Conservation (phyloP, 2,329 filamentous ascomycete genomes). For the Cryphonectria japonica region DNA sequence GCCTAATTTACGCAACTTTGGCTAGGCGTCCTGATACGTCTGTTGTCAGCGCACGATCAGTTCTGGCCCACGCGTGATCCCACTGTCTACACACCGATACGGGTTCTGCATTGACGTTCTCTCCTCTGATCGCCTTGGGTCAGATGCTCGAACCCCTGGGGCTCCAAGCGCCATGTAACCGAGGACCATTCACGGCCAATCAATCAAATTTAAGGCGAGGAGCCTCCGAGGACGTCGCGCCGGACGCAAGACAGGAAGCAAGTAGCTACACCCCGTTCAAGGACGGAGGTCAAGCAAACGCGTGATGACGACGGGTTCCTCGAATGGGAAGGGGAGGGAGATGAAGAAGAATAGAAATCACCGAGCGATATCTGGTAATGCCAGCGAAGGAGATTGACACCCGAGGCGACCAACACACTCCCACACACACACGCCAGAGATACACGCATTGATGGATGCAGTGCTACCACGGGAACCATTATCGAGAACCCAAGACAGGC, state of each 20-base stretch:
- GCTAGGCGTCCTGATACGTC: background rate
- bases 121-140: background rate
- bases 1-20: background rate
- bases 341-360: background rate
- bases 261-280: background rate
- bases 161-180: constrained; percentile 4
- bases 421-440: constrained; percentile 3
- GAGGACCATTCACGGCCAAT: background rate
- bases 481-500: constrained; percentile 7
- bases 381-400: background rate
- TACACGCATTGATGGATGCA: constrained; percentile 14
- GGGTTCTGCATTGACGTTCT: background rate
- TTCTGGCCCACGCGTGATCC: background rate
- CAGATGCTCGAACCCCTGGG: background rate
- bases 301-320: background rate
- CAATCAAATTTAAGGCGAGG: background rate
- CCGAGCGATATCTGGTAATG: background rate
- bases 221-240: background rate
- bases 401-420: constrained; percentile 5
- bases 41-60: constrained; percentile 9
- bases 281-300: background rate
- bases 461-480: constrained; percentile 22
- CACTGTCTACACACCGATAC: background rate
- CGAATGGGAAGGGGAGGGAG: background rate
- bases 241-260: background rate